A percentile compares a stretch with the other conserved stretches of the same genome.
phyloP scores from a whole-genome alignment of 2,329 filamentous ascomycete species.

The Ustilaginoidea virens region DNA sequence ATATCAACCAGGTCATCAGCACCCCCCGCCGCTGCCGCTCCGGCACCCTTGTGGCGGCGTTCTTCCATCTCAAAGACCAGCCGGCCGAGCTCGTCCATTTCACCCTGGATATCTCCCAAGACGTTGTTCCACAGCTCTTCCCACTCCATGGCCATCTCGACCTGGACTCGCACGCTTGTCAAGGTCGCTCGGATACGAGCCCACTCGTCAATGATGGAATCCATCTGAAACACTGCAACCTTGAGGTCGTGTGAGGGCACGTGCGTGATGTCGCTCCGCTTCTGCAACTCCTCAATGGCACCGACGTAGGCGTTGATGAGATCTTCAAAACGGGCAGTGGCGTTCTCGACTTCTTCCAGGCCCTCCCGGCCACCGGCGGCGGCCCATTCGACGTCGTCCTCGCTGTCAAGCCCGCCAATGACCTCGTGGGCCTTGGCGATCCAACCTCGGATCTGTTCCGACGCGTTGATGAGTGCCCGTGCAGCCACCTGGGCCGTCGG shows the following conservation, averaged over 20 bases:
- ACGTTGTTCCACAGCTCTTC: constrained; percentile 93
- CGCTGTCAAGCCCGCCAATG: constrained; percentile 74
- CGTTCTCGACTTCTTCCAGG: constrained; percentile 53
- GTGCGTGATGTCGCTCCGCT: constrained; percentile 55
- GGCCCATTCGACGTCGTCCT: constrained; percentile 97
- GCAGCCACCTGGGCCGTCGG: constrained; percentile 73
- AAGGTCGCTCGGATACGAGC: constrained; percentile 63
- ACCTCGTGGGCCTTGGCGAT: constrained; percentile 86
- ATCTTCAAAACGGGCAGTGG: constrained; percentile 73
- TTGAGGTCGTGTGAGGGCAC: constrained; percentile 60
- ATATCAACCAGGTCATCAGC: constrained; percentile 60
- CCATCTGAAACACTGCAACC: constrained; percentile 74
- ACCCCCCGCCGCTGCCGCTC: constrained; percentile 38
- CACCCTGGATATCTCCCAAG: constrained; percentile 79
- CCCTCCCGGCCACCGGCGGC: constrained; percentile 74
- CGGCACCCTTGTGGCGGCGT: constrained; percentile 65
- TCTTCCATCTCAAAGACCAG: constrained; percentile 98
- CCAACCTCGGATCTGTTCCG: constrained; percentile 88
- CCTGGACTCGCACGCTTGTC: constrained; percentile 70
- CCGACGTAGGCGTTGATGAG: constrained; percentile 85
- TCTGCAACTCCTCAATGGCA: constrained; percentile 85
- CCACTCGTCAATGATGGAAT: constrained; percentile 74
- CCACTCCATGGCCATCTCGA: constrained; percentile 98
- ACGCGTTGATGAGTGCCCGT: constrained; percentile 68
- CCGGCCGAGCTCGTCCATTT: constrained; percentile 63